These are phyloP conservation scores for Fusarium solani-melongenae DNA, from an alignment of 2,329 filamentous ascomycete genomes.

Conservation along the genomic window DNA sequence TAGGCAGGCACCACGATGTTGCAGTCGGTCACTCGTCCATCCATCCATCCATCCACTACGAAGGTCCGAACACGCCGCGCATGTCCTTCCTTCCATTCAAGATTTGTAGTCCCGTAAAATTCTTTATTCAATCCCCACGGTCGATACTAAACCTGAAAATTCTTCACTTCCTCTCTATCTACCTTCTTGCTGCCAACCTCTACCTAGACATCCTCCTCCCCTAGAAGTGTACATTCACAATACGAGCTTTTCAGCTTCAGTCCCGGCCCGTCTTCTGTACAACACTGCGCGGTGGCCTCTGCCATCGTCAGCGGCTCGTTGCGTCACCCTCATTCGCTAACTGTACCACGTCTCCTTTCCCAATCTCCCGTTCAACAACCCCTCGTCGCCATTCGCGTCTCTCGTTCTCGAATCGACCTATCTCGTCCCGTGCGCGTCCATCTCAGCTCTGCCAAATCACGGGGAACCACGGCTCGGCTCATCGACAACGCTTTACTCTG, in stretches of 20 bases:
- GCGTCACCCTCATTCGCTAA: conserved; percentile 17
- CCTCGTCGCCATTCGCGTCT: not conserved
- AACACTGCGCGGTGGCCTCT: conserved; percentile 7
- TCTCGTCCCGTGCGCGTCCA: not conserved
- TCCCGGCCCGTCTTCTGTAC: conserved; percentile 10
- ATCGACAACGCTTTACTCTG: not conserved
- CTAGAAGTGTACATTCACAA: not conserved
- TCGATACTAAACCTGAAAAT: not conserved
- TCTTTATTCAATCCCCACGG: not conserved
- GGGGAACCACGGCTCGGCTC: not conserved
- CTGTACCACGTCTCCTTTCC: conserved; percentile 11
- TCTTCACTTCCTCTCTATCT: not conserved
- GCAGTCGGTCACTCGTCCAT: not conserved
- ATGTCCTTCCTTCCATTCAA: not conserved
- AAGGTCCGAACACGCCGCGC: not conserved
- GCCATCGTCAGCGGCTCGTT: conserved; percentile 13
- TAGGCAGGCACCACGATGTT: conserved; percentile 2
- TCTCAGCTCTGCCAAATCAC: not conserved
- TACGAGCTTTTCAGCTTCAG: conserved; percentile 8
- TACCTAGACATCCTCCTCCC: not conserved
- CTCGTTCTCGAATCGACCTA: not conserved
- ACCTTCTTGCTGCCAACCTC: not conserved
- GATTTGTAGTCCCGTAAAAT: conserved; percentile 5
- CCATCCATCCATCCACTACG: not conserved
- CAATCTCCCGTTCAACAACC: not conserved